Evolutionary conservation across 441 rosid species (phyloP).

Genomic region (Cnidoscolus chayamansa): DNA sequence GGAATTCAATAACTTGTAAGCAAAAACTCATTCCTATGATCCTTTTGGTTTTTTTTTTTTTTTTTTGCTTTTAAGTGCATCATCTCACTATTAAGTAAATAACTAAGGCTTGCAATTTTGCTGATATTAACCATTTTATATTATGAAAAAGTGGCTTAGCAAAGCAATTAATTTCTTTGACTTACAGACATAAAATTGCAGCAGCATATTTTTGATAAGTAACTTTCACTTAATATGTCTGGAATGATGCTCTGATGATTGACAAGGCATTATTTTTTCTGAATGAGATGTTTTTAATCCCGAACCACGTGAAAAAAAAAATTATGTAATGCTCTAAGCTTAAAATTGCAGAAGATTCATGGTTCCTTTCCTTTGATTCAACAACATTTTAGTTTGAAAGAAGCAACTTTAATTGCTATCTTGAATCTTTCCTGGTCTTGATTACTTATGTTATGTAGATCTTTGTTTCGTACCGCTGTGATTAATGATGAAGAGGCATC

Average conservation of each 20-base stretch:
- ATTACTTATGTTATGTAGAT: conserved; percentile 35
- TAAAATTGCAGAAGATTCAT: background rate
- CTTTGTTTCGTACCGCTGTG: conserved; percentile 42
- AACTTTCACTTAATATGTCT: background rate
- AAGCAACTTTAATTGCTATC: background rate
- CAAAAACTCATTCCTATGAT: background rate
- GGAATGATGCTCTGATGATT: background rate
- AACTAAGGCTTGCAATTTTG: background rate
- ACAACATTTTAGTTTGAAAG: background rate
- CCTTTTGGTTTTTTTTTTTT: background rate
- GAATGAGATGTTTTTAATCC: background rate
- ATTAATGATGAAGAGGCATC: conserved; percentile 66
- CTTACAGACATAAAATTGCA: background rate
- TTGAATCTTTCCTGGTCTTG: conserved; percentile 13
- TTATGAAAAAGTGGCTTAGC: background rate
- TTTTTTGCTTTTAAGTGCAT: background rate
- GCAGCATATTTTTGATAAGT: background rate
- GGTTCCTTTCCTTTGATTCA: background rate
- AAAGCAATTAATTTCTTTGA: background rate
- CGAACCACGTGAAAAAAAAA: background rate
- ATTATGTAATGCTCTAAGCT: background rate
- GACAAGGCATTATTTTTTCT: background rate
- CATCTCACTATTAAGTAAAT: background rate
- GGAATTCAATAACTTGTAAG: background rate
- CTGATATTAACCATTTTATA: background rate